Conservation (phyloP, 305 asterid species). For the Fraxinus paxiana region DNA sequence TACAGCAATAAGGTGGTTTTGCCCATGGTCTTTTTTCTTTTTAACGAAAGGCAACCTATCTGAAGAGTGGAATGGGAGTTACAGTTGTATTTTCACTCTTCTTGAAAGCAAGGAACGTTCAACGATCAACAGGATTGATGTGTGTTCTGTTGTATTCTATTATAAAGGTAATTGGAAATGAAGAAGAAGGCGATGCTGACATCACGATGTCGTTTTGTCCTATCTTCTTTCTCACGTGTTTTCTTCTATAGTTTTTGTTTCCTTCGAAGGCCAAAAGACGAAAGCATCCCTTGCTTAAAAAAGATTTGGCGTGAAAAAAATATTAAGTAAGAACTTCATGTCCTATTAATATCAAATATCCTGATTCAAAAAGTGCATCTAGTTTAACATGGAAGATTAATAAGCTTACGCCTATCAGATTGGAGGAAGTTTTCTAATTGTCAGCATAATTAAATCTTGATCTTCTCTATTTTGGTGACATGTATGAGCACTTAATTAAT, state of each 20-base stretch:
- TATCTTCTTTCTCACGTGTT: not conserved
- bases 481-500: not conserved
- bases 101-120: not conserved
- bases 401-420: not conserved
- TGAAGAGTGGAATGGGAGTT: conserved; percentile 8
- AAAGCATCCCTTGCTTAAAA: not conserved
- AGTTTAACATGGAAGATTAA: not conserved
- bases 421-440: not conserved
- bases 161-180: conserved; percentile 18
- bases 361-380: not conserved
- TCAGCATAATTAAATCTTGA: not conserved
- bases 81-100: conserved; percentile 8
- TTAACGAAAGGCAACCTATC: not conserved
- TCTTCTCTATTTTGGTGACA: not conserved
- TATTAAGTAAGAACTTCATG: not conserved
- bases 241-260: not conserved
- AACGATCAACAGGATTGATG: not conserved
- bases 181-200: conserved; percentile 12
- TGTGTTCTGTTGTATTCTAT: not conserved
- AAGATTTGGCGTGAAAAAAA: not conserved
- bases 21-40: not conserved
- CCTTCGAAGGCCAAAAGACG: not conserved
- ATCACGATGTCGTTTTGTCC: conserved; percentile 12
- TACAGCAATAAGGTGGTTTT: conserved; percentile 13
- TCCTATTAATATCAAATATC: not conserved